These are phyloP conservation scores for Pestalotiopsis sp. DNA, from an alignment of 2,329 filamentous ascomycete genomes.

Conservation along the genomic window DNA sequence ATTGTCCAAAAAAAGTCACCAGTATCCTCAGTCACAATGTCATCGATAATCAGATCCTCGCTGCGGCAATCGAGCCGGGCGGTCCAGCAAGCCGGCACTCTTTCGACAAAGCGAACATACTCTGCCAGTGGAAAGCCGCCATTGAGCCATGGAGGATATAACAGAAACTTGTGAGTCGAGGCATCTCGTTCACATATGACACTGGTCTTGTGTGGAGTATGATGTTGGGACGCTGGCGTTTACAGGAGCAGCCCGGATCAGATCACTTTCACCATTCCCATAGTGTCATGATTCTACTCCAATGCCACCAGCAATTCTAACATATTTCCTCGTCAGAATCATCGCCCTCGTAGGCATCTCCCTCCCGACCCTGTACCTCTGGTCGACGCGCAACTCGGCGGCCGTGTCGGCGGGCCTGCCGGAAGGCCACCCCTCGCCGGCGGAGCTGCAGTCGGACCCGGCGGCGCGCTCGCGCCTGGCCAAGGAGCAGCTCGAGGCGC, in stretches of 20 bases:
- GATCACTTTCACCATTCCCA: not conserved
- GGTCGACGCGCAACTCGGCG: not conserved
- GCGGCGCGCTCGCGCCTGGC: not conserved
- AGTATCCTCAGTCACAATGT: not conserved
- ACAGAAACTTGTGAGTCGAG: conserved; percentile 9
- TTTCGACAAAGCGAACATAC: not conserved
- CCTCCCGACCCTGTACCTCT: conserved; percentile 7
- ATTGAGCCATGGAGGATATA: conserved; percentile 12
- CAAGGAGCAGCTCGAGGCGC: not conserved
- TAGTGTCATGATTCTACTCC: not conserved
- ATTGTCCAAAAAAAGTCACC: not conserved
- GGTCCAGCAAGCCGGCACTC: not conserved
- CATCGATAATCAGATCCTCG: conserved; percentile 1
- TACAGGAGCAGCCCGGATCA: not conserved
- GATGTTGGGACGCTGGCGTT: too few species aligned
- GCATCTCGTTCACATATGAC: not conserved
- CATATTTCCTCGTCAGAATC: not conserved
- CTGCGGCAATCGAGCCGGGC: not conserved
- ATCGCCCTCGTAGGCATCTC: conserved; percentile 11
- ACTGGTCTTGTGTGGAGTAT: not conserved
- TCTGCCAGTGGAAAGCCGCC: not conserved
- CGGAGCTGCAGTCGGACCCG: conserved; percentile 4
- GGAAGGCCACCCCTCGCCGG: not conserved
- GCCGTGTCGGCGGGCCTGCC: not conserved
- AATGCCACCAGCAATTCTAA: not conserved